Evolutionary conservation across 441 rosid species (phyloP), one percentile per base, ranked within the genome.

Genomic region (Bocquillonia castaneifolia): DNA sequence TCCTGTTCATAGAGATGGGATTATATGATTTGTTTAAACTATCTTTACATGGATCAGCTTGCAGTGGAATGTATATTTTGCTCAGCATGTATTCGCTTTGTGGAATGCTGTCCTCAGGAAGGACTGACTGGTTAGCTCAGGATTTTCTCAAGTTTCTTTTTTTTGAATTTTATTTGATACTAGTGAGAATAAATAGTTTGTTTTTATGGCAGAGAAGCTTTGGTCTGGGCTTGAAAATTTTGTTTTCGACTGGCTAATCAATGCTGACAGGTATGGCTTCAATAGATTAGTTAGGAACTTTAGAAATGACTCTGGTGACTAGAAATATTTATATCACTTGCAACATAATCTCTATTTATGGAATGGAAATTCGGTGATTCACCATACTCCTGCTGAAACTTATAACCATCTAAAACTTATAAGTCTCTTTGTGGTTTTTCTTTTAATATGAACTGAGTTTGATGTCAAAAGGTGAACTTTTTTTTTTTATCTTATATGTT

Each of bases 61-160:
- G 99, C 99, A 64, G 99, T 95, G 77, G 99, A 95, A 84, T 95
- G 99, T 83, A 92, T 95, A 72, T 95, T 94, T 88, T 95, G 99
- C 85, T 95, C 97, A 58, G 99, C 99, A 37, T 95, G 99, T 71
- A 95, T 95, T 76, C 97, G 99, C 63, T 95, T 95, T 76, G 98
- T 84, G 74, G 98, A 95, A 78, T 92, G 98, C 82, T 95, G 99
- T 78, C 99, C 99, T 31, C 96, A 88, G 80, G 99, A 95, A 80
- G 99, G 98, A 63, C 93, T 95, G 67, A 95, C 96, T 67, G 99
- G 99, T 92, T 74, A 76, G 86, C 73, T 81, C 69, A 56, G 76
- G 74, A 61, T 74, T 45, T 45, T 70, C 51, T 67, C 53, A 32
- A 59, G 9, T 68, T 66, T 42, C 58, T 70, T 59, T 28, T 32